Base-by-base conservation (phyloP, 192 early-diverging fungal genomes). In the Coemansia sp. region DNA sequence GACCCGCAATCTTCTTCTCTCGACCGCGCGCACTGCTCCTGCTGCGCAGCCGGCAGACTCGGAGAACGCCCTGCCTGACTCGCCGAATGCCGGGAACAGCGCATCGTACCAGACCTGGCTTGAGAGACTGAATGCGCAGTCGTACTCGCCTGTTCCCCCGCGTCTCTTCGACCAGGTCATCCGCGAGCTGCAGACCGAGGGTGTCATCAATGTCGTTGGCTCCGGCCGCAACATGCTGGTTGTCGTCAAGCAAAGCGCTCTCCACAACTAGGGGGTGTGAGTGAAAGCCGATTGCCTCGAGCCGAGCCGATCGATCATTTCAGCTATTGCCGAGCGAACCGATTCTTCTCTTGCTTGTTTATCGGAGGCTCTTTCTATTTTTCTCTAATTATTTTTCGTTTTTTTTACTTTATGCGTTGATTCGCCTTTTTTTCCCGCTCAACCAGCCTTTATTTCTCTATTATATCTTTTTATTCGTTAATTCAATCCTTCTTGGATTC, bases 81-180 rank as follows among this genome's bases (percentile, higher is more conserved):
- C 72, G n/a, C 58, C 71, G 1, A 58, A 65, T 49, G 39, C 62
- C 14, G 60, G 61, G 1, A 67, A 63, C 57, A 67, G 68, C 53
- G 66, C 65, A 0, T 47, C 67, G 0, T 73, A 73, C 54, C 71
- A 79, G 51, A 45, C 47, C 3, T 73, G 71, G 76, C 62, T 83
- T 4, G 73, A 75, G 3, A 67, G 81, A 18, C 71, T 80, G 10
- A 81, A 81, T 47, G 72, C 65, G 10, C 75, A 78, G 68, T 72
- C 68, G n/a, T 76, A 63, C 27, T 47, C 68, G 19, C 70, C 82
- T 27, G 69, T 88, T n/a, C 69, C 82, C 3, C 77, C 69, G 16
- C 71, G 78, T 28, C 63, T 83, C 22, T 85, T 88, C 53, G 86
- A 85, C 54, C 78, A 84, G 65, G 85, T 75, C 16, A 60, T 88